Conservation (phyloP, 2,329 filamentous ascomycete species). For the Scedosporium apiospermum region DNA sequence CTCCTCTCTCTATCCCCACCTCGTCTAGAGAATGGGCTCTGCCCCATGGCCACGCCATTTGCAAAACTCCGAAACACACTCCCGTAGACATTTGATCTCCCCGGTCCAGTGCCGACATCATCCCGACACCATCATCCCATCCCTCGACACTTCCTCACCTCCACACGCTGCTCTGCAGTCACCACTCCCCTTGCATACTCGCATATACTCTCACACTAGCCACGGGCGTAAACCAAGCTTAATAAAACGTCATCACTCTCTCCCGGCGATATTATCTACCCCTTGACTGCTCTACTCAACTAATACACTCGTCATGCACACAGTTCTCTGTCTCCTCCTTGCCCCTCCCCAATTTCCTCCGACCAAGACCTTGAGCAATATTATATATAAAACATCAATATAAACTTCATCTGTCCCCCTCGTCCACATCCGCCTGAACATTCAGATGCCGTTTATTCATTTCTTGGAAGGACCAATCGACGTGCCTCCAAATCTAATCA, state of each 20-base stretch:
- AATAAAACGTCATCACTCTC: background rate
- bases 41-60: background rate
- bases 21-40: too few species aligned
- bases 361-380: too few species aligned
- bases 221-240: background rate
- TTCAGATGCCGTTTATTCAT: too few species aligned
- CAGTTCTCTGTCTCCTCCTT: too few species aligned
- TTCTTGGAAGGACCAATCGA: too few species aligned
- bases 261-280: background rate
- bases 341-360: too few species aligned
- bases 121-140: background rate
- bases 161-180: background rate
- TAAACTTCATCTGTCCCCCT: too few species aligned
- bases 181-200: background rate
- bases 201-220: background rate
- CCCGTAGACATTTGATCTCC: background rate
- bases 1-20: too few species aligned
- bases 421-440: too few species aligned
- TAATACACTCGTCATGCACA: too few species aligned
- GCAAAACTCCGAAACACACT: background rate
- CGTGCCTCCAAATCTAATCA: too few species aligned
- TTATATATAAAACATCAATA: too few species aligned
- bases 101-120: background rate
- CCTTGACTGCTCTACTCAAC: background rate
- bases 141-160: background rate